A percentile compares a stretch with the other conserved stretches of the same genome.
Conservation (phyloP, 129 eudicot genomes). For the Tagetes patula region DNA sequence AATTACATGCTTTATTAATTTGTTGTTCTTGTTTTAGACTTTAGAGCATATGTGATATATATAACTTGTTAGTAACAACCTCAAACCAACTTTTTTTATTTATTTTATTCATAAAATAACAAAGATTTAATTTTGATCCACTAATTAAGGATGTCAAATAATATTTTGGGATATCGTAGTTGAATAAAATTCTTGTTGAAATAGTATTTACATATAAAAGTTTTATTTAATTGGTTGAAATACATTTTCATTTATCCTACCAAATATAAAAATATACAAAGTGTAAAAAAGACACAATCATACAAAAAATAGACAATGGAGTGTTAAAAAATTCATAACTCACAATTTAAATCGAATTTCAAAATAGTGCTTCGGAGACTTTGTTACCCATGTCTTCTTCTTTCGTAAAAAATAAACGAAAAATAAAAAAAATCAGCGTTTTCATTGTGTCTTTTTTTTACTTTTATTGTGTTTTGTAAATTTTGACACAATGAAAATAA, state of each 20-base stretch:
- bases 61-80: slow-evolving; percentile 9
- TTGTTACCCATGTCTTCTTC: no score
- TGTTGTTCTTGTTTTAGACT: neutral
- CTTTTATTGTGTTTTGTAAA: no score
- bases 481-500: no score
- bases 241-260: neutral
- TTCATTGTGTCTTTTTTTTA: no score
- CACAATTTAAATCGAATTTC: no score
- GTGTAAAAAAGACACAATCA: no score
- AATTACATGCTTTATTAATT: neutral
- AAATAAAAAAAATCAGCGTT: no score
- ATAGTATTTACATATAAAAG: neutral
- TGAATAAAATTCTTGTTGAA: neutral
- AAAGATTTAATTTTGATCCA: neutral
- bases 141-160: neutral
- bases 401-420: no score
- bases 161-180: slow-evolving; percentile 4
- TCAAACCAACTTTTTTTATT: neutral
- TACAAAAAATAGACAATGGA: no score
- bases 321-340: no score
- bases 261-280: no score
- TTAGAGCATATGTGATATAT: neutral
- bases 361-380: no score
- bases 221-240: neutral
- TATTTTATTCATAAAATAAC: neutral